Evolutionary conservation across 306 rosid genomes (phyloP), one percentile per base, ranked within the genome.

Genomic region (Lathyrus aphaca): DNA sequence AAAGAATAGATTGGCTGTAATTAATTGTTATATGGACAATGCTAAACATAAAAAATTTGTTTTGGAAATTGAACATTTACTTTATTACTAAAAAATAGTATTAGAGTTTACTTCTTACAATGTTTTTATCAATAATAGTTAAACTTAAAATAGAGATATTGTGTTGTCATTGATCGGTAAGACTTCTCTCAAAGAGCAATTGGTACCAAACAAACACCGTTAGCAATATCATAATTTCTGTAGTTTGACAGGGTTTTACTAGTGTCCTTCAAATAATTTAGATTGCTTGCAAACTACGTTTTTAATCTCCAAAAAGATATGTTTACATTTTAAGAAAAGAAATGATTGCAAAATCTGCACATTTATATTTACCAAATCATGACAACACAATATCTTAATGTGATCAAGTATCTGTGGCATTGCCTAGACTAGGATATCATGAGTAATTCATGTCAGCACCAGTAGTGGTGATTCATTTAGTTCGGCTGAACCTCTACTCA

Each of bases 231-330:
- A 21, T 11, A 49, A 3, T 17, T 17, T 18, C 4, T 44, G 5
- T 17, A 6, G 39, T 56, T 56, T 6, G 39, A 10, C 62, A 13
- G 62, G 38, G 6, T 13, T 27, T 27, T 5, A 29, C 38, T 11
- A 1, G 16, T 14, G 10, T 25, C 35, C 61, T 25, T 25, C 10
- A 12, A 55, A 55, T 1, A 25, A 25, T 55, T 25, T 55, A 27
- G 62, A 55, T 23, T 25, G 29, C 62, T 55, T 55, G 38, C 62
- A 55, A 25, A 1, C 62, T 29, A 55, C 10, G 61, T 55, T 55
- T 55, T 55, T 23, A 5, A 55, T 55, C 39, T 55, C 3, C 1
- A 13, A 23, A 25, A 54, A 13, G 11, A 6, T 29, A 56, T 56
- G 2, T 50, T 6, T 23, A 54, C 59, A 5, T 55, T 55, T 55